Evolutionary conservation across 208 protist genomes (phyloP).

Genomic region (Trichomonas gallinae): DNA sequence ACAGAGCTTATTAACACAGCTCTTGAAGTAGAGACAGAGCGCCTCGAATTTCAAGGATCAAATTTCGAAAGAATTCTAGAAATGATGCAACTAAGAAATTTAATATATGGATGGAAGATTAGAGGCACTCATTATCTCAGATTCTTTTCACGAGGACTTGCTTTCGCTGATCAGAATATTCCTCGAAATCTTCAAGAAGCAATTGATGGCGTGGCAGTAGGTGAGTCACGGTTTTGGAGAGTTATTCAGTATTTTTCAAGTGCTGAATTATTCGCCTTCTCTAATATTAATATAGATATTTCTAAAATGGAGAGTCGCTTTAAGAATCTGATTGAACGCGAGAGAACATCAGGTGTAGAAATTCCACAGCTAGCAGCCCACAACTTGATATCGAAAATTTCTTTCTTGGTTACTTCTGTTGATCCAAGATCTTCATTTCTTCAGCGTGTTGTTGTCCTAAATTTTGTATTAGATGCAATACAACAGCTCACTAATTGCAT

Average conservation of each 20-base stretch:
- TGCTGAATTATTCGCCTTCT: neutral
- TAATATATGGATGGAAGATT: neutral
- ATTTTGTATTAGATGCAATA: neutral
- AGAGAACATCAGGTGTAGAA: neutral
- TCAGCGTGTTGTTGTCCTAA: neutral
- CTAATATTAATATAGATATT: neutral
- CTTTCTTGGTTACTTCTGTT: neutral
- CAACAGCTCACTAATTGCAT: neutral
- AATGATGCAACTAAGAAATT: neutral
- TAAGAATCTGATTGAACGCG: neutral
- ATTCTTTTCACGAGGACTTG: neutral
- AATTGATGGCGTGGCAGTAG: neutral
- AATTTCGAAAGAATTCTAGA: neutral
- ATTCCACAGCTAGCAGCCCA: neutral
- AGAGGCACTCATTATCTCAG: neutral
- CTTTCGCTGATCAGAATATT: neutral
- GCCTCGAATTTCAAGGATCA: neutral
- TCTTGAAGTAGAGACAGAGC: neutral
- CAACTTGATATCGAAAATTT: neutral
- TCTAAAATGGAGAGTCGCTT: neutral
- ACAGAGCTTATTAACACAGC: neutral
- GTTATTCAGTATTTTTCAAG: neutral
- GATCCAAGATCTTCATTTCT: neutral
- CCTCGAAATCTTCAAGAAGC: neutral
- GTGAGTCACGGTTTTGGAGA: neutral